Conservation (phyloP, 805 yeast genomes). For the Zygosaccharomyces kombuchaensis region DNA sequence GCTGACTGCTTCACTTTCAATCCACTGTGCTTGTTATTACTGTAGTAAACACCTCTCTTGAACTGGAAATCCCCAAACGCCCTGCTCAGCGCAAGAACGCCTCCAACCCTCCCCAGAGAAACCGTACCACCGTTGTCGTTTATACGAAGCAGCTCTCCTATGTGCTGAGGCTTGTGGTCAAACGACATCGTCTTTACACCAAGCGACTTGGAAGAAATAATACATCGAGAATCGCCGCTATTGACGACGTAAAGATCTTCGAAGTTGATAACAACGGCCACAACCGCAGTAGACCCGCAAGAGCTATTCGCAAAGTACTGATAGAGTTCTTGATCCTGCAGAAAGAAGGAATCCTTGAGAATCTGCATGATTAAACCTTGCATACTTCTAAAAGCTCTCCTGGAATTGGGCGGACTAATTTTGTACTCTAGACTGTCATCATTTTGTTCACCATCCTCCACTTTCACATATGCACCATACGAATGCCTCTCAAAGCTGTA, state of each 20-base stretch:
- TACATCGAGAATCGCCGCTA: slow-evolving; percentile 72
- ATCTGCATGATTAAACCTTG: slow-evolving; percentile 37
- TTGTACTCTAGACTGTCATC: neutral
- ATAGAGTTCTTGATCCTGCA: slow-evolving; percentile 44
- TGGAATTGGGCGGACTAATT: slow-evolving; percentile 12
- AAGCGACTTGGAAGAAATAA: slow-evolving; percentile 43
- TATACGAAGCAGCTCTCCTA: slow-evolving; percentile 88
- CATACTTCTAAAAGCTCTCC: slow-evolving; percentile 28
- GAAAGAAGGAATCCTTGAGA: slow-evolving; percentile 43
- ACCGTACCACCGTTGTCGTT: slow-evolving; percentile 93
- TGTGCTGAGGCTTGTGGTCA: slow-evolving; percentile 92
- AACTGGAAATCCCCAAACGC: slow-evolving; percentile 78
- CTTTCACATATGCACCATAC: slow-evolving; percentile 20
- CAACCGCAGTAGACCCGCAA: slow-evolving; percentile 52
- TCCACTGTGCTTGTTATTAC: slow-evolving; percentile 32
- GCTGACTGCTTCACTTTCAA: slow-evolving; percentile 8
- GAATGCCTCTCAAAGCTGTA: slow-evolving; percentile 31
- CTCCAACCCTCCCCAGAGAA: slow-evolving; percentile 90
- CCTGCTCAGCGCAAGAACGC: slow-evolving; percentile 86
- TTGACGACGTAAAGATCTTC: slow-evolving; percentile 55
- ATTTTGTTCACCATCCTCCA: slow-evolving; percentile 9
- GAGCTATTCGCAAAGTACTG: slow-evolving; percentile 37
- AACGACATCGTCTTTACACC: slow-evolving; percentile 63
- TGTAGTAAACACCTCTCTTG: slow-evolving; percentile 39
- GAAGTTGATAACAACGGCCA: slow-evolving; percentile 42